Evolutionary conservation across 768 basidiomycete species (phyloP).

Genomic region (Gloeophyllum trabeum): DNA sequence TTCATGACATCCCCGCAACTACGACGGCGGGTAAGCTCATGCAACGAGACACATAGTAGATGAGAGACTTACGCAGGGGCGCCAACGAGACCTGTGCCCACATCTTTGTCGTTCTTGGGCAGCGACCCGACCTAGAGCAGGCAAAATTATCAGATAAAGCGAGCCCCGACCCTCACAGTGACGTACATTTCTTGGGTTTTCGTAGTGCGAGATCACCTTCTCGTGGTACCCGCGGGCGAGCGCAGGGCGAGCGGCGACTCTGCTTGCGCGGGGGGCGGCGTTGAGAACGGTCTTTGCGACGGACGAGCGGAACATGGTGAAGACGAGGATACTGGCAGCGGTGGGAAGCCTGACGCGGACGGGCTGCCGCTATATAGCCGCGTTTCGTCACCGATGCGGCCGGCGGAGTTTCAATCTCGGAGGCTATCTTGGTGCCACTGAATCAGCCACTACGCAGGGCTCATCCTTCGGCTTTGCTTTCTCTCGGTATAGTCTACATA

Average conservation of each 20-base stretch:
- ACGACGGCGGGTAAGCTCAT: background rate
- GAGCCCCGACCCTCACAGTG: background rate
- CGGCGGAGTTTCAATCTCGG: background rate
- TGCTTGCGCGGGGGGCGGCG: conserved; percentile 29
- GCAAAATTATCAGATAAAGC: conserved; percentile 50
- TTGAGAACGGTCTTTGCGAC: conserved; percentile 38
- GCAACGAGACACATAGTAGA: background rate
- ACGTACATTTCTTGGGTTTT: conserved; percentile 91
- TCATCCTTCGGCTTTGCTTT: too few relatives aligned
- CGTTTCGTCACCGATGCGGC: background rate
- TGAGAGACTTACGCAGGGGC: conserved; percentile 74
- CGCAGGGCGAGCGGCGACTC: conserved; percentile 33
- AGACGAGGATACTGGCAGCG: conserved; percentile 15
- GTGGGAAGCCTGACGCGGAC: background rate
- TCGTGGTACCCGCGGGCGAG: conserved; percentile 78
- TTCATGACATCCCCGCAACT: conserved; percentile 99
- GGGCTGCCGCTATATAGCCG: background rate
- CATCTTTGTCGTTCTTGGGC: conserved; percentile 82
- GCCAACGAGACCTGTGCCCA: conserved; percentile 96
- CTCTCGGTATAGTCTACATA: background rate
- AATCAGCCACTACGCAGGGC: too few relatives aligned
- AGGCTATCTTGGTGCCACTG: too few relatives aligned
- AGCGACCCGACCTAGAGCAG: conserved; percentile 80
- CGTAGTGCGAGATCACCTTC: conserved; percentile 96
- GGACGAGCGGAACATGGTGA: conserved; percentile 64